Evolutionary conservation across 306 rosid species (phyloP), one percentile per base, ranked within the genome.

Genomic region (Begonia masoniana): DNA sequence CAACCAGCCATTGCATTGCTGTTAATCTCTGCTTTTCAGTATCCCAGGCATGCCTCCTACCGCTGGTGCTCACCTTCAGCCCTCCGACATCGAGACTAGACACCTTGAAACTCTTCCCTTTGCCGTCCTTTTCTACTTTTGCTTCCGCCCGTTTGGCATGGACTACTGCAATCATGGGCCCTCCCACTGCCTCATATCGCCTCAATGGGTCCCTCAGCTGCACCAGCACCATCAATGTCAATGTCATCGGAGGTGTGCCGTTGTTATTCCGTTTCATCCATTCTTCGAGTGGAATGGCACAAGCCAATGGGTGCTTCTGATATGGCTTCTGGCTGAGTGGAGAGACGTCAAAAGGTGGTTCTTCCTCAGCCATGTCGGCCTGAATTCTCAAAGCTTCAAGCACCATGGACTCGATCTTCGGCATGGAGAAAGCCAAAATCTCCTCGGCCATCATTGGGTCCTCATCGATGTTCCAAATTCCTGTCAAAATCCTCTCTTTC

Each of bases 1-100:
- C 83, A 58, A 91, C 82, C 62, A 91, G 70, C 99, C 99, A 85
- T 61, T 91, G 96, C 84, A 79, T 83, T 52, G 94, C 96, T 7
- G 99, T 85, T 52, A 85, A 62, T 61, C 81, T 83, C 41, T 75
- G 82, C 70, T 71, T 91, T 79, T 79, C 96, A 48, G 56, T 63
- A 49, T 83, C 96, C 96, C 86, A 85, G 7, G 61, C 74, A 47
- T 63, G 78, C 62, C 62, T 83, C 74, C 74, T 76, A 23, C 68
- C 71, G 46, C 54, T 63, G 15, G 77, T 64, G 62, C 74, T 74
- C 68, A 79, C 74, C 63, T 74, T 83, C 68, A 92, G 66, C 12
- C 99, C 96, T 31, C 96, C 99, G 53, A 81, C 83, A 53, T 86
- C 87, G 62, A 83, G 50, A 72, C 84, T 87, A 7, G 43, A 43